A percentile compares a stretch with the other conserved stretches of the same genome.
Evolutionary conservation across 1,284 basidiomycete species (phyloP).

Genomic region (Ganoderma sinense): DNA sequence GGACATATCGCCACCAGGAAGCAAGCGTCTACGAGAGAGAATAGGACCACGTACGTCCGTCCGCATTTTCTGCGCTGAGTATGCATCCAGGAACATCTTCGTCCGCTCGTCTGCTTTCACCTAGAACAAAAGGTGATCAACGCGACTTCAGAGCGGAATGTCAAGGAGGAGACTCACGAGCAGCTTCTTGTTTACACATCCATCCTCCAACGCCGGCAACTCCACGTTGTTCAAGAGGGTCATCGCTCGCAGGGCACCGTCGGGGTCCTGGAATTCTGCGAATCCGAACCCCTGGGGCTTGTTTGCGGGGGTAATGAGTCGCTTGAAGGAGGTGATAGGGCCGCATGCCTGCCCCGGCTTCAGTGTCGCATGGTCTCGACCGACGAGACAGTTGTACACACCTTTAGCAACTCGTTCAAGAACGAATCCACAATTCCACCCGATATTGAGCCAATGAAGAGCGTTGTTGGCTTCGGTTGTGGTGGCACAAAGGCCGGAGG

Average conservation of each 20-base stretch:
- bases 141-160: slow-evolving; percentile 46
- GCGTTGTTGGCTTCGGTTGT: slow-evolving; percentile 65
- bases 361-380: background rate
- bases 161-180: slow-evolving; percentile 63
- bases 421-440: slow-evolving; percentile 88
- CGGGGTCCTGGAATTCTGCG: slow-evolving; percentile 90
- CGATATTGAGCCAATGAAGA: slow-evolving; percentile 96
- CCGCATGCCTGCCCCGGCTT: slow-evolving; percentile 78
- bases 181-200: slow-evolving; percentile 85
- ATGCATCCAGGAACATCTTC: slow-evolving; percentile 85
- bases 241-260: slow-evolving; percentile 86
- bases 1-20: slow-evolving; percentile 12
- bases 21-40: slow-evolving; percentile 16
- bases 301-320: slow-evolving; percentile 87
- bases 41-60: slow-evolving; percentile 69
- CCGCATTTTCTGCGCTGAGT: slow-evolving; percentile 78
- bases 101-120: slow-evolving; percentile 96
- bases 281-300: slow-evolving; percentile 97
- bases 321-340: slow-evolving; percentile 86
- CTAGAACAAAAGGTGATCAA: slow-evolving; percentile 45
- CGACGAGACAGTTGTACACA: slow-evolving; percentile 51
- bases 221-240: slow-evolving; percentile 85
- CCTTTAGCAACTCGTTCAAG: slow-evolving; percentile 80
- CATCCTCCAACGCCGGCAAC: slow-evolving; percentile 86
- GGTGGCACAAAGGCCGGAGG: slow-evolving; percentile 65